Evolutionary conservation across 2,329 filamentous ascomycete genomes (phyloP).

Genomic region (Ceratocystiopsis brevicomis): DNA sequence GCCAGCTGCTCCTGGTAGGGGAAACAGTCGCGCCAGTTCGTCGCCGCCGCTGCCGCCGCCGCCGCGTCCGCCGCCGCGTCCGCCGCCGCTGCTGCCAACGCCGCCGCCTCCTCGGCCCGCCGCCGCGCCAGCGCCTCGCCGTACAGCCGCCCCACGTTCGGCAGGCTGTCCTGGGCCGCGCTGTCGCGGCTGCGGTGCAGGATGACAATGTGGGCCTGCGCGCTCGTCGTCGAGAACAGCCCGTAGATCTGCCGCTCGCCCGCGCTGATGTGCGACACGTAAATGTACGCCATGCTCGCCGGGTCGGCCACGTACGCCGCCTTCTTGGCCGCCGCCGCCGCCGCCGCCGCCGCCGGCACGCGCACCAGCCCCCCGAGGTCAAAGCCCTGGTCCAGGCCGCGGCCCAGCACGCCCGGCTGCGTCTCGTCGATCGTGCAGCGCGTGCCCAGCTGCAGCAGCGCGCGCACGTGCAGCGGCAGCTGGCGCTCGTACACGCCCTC

Average conservation of each 20-base stretch:
- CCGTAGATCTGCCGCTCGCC: constrained; percentile 89
- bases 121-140: constrained; percentile 51
- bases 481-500: constrained; percentile 96
- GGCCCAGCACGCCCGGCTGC: constrained; percentile 78
- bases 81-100: constrained; percentile 13
- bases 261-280: constrained; percentile 78
- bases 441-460: constrained; percentile 76
- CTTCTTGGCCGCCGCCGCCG: no score
- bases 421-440: constrained; percentile 83
- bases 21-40: constrained; percentile 64
- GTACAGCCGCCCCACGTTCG: constrained; percentile 82
- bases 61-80: constrained; percentile 20
- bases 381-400: constrained; percentile 84
- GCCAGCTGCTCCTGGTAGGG: constrained; percentile 69
- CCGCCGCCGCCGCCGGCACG: constrained; percentile 41
- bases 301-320: constrained; percentile 22
- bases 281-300: constrained; percentile 63
- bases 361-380: constrained; percentile 60
- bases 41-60: constrained; percentile 44
- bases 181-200: constrained; percentile 64
- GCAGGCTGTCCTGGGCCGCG: constrained; percentile 47
- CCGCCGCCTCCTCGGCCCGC: constrained; percentile 35
- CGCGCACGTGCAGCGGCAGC: constrained; percentile 68
- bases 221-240: constrained; percentile 66
- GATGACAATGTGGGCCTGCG: constrained; percentile 74